Conservation (phyloP, 1,139 yeast species). For the Nadsonia commutata region DNA sequence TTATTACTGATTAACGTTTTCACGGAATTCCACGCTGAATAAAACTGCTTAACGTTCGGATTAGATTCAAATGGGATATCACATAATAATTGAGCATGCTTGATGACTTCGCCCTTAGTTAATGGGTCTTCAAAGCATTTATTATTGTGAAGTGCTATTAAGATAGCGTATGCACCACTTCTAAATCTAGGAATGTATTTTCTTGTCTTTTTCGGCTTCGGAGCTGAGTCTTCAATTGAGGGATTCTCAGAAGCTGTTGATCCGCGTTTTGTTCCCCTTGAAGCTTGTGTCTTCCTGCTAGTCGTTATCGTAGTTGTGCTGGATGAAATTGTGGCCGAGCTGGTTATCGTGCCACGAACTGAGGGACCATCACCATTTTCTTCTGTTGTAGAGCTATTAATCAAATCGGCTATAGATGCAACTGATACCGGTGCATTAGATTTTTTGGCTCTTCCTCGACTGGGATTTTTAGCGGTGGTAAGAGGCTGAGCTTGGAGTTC, state of each 20-base stretch:
- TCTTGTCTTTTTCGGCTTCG: neutral
- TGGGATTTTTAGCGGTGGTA: neutral
- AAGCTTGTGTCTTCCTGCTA: too few species aligned
- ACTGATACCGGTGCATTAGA: neutral
- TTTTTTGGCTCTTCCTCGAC: neutral
- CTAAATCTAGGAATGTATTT: neutral
- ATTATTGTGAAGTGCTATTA: neutral
- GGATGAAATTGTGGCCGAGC: neutral
- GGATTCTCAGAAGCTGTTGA: neutral
- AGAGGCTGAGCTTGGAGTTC: neutral
- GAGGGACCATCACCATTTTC: neutral
- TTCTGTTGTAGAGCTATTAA: neutral
- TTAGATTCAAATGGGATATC: neutral
- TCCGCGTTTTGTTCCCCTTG: neutral
- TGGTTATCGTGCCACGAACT: neutral
- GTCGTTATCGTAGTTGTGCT: neutral
- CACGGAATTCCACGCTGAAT: neutral
- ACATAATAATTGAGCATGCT: neutral
- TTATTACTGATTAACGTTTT: neutral
- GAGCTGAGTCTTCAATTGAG: neutral
- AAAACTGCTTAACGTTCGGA: neutral
- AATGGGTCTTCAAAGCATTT: neutral
- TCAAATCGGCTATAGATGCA: too few species aligned
- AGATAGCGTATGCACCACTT: neutral
- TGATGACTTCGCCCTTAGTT: neutral